Conservation (phyloP, 140 eudicot species). For the Senecio squalidus region DNA sequence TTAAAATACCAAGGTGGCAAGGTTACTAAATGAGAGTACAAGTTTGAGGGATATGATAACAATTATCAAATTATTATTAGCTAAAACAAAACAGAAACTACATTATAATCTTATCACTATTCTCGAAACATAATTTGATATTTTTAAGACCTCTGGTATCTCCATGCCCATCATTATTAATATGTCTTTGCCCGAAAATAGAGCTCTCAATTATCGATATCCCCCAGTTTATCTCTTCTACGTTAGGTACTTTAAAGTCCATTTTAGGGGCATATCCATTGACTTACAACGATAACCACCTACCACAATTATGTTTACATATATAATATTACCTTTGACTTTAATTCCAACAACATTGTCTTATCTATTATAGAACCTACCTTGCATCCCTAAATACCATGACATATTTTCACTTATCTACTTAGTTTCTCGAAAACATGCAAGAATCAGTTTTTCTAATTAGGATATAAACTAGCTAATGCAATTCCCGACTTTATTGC, state of each 20-base stretch:
- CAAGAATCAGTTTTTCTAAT: not conserved
- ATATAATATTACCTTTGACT: not conserved
- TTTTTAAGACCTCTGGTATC: not conserved
- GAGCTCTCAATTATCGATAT: not conserved
- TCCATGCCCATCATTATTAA: not conserved
- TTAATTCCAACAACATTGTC: not conserved
- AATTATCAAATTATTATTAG: not conserved
- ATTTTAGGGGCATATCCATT: conserved; percentile 1
- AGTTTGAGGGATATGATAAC: not conserved
- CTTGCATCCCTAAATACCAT: conserved; percentile 11
- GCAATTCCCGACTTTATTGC: not conserved
- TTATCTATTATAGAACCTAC: not conserved
- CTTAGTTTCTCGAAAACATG: not conserved
- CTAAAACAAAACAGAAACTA: not conserved
- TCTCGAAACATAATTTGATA: not conserved
- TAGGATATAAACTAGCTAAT: conserved; percentile 4
- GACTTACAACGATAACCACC: not conserved
- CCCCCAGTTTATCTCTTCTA: not conserved
- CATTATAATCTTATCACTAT: not conserved
- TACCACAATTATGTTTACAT: conserved; percentile 3
- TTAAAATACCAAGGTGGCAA: not conserved
- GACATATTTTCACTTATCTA: conserved; percentile 8
- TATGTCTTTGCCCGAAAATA: not conserved
- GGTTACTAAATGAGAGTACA: not conserved
- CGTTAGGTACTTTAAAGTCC: not conserved